Conservation (phyloP, 2,329 filamentous ascomycete species). For the Xylogone sp. region DNA sequence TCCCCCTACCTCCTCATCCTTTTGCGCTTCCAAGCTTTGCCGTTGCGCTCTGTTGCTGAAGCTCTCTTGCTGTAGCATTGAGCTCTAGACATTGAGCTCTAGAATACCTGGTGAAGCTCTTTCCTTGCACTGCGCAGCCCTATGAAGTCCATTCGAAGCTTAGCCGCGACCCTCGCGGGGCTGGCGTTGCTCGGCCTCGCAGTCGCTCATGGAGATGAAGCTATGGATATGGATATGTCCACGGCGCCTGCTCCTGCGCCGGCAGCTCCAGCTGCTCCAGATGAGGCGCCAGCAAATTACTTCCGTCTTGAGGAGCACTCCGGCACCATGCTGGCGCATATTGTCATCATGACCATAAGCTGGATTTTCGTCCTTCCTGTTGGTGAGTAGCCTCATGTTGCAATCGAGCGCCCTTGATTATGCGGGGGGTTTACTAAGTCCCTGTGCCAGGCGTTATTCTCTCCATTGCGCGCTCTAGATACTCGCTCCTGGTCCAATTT, state of each 20-base stretch:
- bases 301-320: conserved; percentile 36
- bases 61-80: neutral
- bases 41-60: neutral
- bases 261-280: conserved; percentile 4
- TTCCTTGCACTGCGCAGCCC: neutral
- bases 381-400: conserved; percentile 42
- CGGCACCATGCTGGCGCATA: conserved; percentile 50
- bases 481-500: conserved; percentile 67
- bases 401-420: too few relatives aligned
- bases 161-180: conserved; percentile 5
- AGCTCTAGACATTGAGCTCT: neutral
- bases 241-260: conserved; percentile 9
- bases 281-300: conserved; percentile 32
- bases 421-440: conserved; percentile 9
- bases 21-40: neutral
- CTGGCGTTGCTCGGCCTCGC: conserved; percentile 14
- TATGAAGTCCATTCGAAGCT: neutral
- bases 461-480: conserved; percentile 74
- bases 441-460: conserved; percentile 60
- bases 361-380: conserved; percentile 70
- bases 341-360: conserved; percentile 61
- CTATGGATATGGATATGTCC: conserved; percentile 30
- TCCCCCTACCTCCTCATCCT: neutral
- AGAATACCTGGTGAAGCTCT: neutral
- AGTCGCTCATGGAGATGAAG: conserved; percentile 20